These are phyloP conservation scores for Cryptococcus maquisensis DNA, from an alignment of 1,284 basidiomycete genomes.

Conservation along the genomic window DNA sequence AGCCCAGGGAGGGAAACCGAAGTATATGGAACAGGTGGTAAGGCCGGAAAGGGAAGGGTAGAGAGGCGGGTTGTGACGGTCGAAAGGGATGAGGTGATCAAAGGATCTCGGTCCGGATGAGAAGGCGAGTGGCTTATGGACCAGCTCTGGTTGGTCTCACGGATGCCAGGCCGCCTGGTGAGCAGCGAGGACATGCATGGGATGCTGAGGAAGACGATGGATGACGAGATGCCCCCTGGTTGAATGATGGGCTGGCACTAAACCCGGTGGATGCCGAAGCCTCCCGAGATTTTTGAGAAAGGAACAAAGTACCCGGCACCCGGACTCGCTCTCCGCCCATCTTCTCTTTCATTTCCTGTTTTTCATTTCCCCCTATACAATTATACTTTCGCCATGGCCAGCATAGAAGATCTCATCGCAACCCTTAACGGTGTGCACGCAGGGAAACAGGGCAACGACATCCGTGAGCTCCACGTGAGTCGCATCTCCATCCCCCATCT, in stretches of 20 bases:
- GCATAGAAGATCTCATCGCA: constrained; percentile 47
- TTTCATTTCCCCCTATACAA: background rate
- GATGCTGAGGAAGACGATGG: too few species aligned
- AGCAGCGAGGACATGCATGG: too few species aligned
- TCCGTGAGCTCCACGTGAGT: constrained; percentile 42
- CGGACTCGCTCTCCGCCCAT: background rate
- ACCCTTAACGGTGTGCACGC: constrained; percentile 41
- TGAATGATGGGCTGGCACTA: too few species aligned
- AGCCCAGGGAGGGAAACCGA: too few species aligned
- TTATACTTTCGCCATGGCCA: constrained; percentile 24
- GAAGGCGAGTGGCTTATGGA: too few species aligned
- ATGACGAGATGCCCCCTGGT: too few species aligned
- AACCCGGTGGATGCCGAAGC: too few species aligned
- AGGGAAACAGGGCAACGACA: constrained; percentile 40
- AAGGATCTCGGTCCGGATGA: too few species aligned
- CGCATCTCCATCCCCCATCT: background rate
- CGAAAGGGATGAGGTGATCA: too few species aligned
- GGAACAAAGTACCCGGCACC: background rate
- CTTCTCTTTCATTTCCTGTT: background rate
- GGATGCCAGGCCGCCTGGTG: too few species aligned
- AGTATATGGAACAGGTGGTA: constrained; percentile 45
- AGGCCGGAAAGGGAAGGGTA: constrained; percentile 65
- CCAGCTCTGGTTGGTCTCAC: too few species aligned
- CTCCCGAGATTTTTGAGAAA: background rate
- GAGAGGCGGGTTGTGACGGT: constrained; percentile 61